Conservation (phyloP, 768 basidiomycete genomes). For the Suillus alpinus region DNA sequence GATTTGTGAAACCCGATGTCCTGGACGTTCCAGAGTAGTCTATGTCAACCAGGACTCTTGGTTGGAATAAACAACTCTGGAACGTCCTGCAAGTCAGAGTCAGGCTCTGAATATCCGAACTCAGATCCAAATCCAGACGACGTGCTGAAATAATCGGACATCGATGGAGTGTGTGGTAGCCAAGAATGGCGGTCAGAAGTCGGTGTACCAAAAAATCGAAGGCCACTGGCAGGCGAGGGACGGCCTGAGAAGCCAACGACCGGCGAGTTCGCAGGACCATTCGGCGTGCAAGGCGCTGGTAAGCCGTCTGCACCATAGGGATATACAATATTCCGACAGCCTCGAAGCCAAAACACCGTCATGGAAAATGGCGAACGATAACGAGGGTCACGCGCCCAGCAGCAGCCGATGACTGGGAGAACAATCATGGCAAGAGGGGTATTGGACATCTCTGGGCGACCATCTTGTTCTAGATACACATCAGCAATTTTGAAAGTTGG, state of each 20-base stretch:
- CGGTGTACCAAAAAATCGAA: background rate
- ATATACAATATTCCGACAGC: background rate
- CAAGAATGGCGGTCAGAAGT: constrained; percentile 12
- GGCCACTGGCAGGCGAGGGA: background rate
- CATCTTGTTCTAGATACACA: constrained; percentile 41
- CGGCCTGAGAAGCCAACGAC: background rate
- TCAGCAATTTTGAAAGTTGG: constrained; percentile 18
- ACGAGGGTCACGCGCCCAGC: constrained; percentile 56
- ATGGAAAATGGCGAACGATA: constrained; percentile 51
- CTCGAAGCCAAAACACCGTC: background rate
- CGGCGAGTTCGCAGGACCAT: background rate
- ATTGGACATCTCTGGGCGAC: constrained; percentile 48
- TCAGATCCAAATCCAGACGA: background rate
- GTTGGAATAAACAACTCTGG: background rate
- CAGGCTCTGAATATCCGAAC: background rate
- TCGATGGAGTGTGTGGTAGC: constrained; percentile 4
- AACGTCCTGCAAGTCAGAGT: background rate
- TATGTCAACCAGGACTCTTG: no score
- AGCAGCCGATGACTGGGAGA: constrained; percentile 45
- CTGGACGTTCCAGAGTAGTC: no score
- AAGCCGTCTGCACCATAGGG: background rate
- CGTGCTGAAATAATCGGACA: background rate
- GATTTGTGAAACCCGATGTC: background rate
- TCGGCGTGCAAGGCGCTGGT: background rate
- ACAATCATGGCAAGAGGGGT: constrained; percentile 31